phyloP scores from a whole-genome alignment of 352 stramenopile species.

The Pythium volutum region DNA sequence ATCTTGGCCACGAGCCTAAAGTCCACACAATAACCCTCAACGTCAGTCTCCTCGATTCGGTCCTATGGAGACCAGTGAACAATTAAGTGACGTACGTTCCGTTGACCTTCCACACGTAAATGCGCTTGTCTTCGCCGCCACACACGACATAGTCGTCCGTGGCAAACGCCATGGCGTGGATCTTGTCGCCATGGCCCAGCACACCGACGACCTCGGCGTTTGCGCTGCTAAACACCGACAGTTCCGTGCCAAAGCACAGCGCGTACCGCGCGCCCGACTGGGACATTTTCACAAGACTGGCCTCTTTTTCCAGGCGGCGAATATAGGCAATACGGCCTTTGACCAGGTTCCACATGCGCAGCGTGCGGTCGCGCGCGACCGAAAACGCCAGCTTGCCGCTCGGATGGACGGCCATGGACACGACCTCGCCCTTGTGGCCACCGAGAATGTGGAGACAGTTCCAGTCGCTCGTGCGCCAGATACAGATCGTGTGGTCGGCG shows the following conservation, averaged over 20 bases:
- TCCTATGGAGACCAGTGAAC: neutral
- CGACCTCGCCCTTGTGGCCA: constrained; percentile 84
- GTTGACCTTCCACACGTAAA: constrained; percentile 79
- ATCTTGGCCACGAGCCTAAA: constrained; percentile 66
- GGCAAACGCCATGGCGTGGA: constrained; percentile 70
- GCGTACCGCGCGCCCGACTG: constrained; percentile 69
- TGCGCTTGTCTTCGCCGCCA: constrained; percentile 72
- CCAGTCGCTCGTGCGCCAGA: constrained; percentile 89
- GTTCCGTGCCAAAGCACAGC: constrained; percentile 62
- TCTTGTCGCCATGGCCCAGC: constrained; percentile 69
- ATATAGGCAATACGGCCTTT: constrained; percentile 89
- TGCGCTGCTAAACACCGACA: constrained; percentile 80
- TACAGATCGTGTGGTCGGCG: constrained; percentile 86
- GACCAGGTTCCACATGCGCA: constrained; percentile 90
- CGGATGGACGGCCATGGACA: constrained; percentile 84
- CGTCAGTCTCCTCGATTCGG: neutral
- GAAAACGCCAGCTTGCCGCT: constrained; percentile 87
- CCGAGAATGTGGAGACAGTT: constrained; percentile 88
- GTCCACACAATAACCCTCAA: neutral
- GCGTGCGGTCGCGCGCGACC: constrained; percentile 72
- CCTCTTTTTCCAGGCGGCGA: constrained; percentile 79
- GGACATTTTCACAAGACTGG: constrained; percentile 71
- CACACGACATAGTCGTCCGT: constrained; percentile 76
- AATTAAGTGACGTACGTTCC: constrained; percentile 47
- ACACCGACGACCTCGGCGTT: constrained; percentile 74